Base-by-base conservation (phyloP, 164 flowering plant species). In the Kingdonia uniflora region DNA sequence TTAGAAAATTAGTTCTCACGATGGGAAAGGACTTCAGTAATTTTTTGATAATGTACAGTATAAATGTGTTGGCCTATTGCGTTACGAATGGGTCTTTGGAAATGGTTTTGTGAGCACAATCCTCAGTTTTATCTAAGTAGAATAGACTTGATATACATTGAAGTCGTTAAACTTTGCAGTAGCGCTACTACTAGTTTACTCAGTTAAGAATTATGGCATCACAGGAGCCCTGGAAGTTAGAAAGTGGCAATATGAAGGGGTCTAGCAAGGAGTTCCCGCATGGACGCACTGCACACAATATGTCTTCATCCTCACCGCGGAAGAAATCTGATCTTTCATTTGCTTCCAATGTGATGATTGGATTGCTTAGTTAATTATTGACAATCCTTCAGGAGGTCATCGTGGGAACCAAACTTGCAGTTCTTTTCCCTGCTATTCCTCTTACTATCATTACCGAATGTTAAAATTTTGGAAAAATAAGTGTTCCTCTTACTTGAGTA, bases 401-500 rank as follows among this genome's bases (percentile, higher is more conserved):
- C 52, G 35, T 86, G 12, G 95, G 95, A 21, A 83, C 95, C 0
- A 86, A 84, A 55, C 80, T 86, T 29, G 55, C 74, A 0, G 56
- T 84, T 62, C 80, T 86, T 23, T 80, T 83, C 49, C 76, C 81
- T 0, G 83, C 80, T 17, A 68, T 86, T 14, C 84, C 85, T 0
- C 62, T 80, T 0, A 84, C 95, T 26, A 64, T 84, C 39, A 13
- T 63, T 19, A 91, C 83, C 6, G 22, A 76, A 0, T 64, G 13
- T 33, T 68, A 38, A 19, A 51, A 65, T 7, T 78, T 83, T 45
- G 91, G 74, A 43, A 65, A 68, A 46, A 91, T 86, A 20, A 75
- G 80, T 67, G 1, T 26, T n/a, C n/a, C n/a, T n/a, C n/a, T n/a
- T n/a, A n/a, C n/a, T n/a, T n/a, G n/a, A n/a, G n/a, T n/a, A n/a